Base-by-base conservation (phyloP, 495 filamentous ascomycete genomes). In the Patellaria atrata region DNA sequence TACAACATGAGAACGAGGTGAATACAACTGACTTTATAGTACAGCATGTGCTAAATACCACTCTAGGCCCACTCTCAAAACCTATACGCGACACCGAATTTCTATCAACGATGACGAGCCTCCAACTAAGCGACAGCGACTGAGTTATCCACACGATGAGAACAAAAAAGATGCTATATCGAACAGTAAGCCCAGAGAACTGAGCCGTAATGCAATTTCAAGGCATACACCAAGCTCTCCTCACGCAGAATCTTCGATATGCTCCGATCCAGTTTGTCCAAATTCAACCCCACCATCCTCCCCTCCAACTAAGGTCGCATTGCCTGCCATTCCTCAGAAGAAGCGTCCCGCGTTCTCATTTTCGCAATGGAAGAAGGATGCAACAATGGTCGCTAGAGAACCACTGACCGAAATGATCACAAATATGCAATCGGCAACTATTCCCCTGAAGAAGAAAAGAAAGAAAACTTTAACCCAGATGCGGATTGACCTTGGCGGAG, bases 401-500 rank as follows among this genome's bases (percentile, higher is more conserved):
- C 30, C 37, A n/a, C 37, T 53, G 2, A 26, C 37, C 2, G 40
- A 45, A 34, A 30, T 23, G 21, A 41, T 30, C 28, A 12, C 37
- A 10, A 48, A 46, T 38, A 31, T 39, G 13, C 38, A 25, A 18
- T 16, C 29, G 17, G 17, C 37, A 27, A 25, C 36, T 14, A 21
- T 30, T 18, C 27, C 32, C 8, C 28, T 24, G 4, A 18, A 22
- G 20, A 49, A 45, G 41, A 44, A 23, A 41, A 22, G 38, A 25
- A 15, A 44, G 18, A 41, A 45, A 42, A 39, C 51, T 2, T 47
- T 78, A 40, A 70, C 65, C 18, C 77, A 82, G 47, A 71, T 76
- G 58, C 72, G 73, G 33, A 67, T 82, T 22, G 76, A 79, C 43
- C 57, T 80, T 19, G 77, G 75, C 11, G 62, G 60, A 39, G 59